Conservation (phyloP, 2,329 filamentous ascomycete species). For the Trichophyton mentagrophytes region DNA sequence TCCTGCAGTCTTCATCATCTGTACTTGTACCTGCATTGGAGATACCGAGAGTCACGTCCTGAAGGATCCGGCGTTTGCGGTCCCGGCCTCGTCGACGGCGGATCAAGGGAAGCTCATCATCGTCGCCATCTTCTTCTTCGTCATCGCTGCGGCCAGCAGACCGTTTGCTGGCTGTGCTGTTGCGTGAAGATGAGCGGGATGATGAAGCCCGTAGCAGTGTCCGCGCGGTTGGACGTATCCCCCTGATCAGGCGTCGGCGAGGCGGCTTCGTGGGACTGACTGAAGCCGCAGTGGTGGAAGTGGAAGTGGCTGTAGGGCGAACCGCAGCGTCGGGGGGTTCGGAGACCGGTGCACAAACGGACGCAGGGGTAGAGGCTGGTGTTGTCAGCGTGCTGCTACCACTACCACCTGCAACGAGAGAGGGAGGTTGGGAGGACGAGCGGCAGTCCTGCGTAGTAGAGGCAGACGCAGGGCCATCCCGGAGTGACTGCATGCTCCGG, state of each 20-base stretch:
- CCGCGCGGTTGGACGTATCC: constrained; percentile 15
- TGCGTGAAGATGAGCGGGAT: constrained; percentile 31
- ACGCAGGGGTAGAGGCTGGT: not conserved
- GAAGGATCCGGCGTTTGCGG: constrained; percentile 12
- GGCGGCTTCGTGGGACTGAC: constrained; percentile 4
- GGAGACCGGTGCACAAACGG: not conserved
- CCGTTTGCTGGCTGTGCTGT: constrained; percentile 31
- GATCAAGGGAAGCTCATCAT: constrained; percentile 3
- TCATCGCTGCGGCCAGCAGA: constrained; percentile 29
- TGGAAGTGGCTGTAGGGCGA: no score
- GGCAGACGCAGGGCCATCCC: constrained; percentile 27
- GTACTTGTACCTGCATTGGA: constrained; percentile 3
- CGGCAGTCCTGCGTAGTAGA: not conserved
- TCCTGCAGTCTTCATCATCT: constrained; percentile 6
- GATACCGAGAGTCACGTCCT: constrained; percentile 13
- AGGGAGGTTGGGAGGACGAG: constrained; percentile 12
- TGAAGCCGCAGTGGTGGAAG: no score
- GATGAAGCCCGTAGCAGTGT: constrained; percentile 22
- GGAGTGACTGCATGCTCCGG: constrained; percentile 39
- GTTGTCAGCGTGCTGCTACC: not conserved
- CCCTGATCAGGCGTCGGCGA: constrained; percentile 13
- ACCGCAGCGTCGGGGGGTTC: not conserved
- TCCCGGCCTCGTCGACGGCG: constrained; percentile 10
- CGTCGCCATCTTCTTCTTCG: constrained; percentile 17
- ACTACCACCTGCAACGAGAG: not conserved